Evolutionary conservation across 768 basidiomycete species (phyloP).

Genomic region (Tulasnella sp.): DNA sequence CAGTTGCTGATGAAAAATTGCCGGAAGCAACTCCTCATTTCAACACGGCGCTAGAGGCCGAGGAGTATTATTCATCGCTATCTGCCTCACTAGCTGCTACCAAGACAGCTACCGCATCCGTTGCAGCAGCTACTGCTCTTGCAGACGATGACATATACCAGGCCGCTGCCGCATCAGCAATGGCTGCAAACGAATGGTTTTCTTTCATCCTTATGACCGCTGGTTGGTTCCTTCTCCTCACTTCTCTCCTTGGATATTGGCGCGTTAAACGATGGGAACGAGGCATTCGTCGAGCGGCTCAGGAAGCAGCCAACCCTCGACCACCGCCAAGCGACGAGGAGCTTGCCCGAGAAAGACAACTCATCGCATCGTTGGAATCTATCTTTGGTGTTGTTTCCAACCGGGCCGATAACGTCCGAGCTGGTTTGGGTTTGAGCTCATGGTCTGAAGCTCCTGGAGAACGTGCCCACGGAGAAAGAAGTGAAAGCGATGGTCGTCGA

Average conservation of each 20-base stretch:
- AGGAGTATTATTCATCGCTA: constrained; percentile 9
- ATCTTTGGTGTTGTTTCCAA: constrained; percentile 36
- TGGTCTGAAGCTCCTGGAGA: constrained; percentile 3
- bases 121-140: not conserved
- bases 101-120: not conserved
- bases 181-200: constrained; percentile 64
- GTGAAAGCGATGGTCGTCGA: too few relatives aligned
- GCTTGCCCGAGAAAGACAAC: constrained; percentile 37
- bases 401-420: not conserved
- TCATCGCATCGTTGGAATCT: constrained; percentile 38
- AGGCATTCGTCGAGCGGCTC: constrained; percentile 38
- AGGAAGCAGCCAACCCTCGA: constrained; percentile 15
- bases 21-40: constrained; percentile 15
- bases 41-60: constrained; percentile 15
- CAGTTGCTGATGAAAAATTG: not conserved
- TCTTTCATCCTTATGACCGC: constrained; percentile 85
- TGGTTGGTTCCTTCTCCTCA: constrained; percentile 86
- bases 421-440: constrained; percentile 1
- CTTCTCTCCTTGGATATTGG: constrained; percentile 70
- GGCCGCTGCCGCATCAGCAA: constrained; percentile 1
- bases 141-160: not conserved
- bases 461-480: not conserved
- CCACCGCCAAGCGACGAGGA: constrained; percentile 34
- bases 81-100: constrained; percentile 5
- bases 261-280: constrained; percentile 76